phyloP scores from a whole-genome alignment of 1,284 basidiomycete species.

The Tremellales sp. region DNA sequence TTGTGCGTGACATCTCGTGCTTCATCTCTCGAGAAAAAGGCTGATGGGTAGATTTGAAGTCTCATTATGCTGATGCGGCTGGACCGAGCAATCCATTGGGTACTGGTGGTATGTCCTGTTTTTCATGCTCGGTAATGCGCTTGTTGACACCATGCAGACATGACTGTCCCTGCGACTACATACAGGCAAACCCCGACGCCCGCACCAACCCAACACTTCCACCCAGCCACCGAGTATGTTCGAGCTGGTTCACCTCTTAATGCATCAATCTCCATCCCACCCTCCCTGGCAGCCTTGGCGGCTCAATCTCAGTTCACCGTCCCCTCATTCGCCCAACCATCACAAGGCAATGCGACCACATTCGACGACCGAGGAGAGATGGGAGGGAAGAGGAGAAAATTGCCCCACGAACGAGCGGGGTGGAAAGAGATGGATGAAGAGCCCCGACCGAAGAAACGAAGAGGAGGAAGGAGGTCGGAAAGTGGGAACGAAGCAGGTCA shows the following conservation, averaged over 20 bases:
- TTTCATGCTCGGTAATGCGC: too few relatives aligned
- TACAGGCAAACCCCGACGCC: too few relatives aligned
- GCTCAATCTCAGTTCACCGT: constrained; percentile 1
- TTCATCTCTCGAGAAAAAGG: not conserved
- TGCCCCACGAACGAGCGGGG: constrained; percentile 39
- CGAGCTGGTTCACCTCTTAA: constrained; percentile 5
- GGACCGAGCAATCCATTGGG: too few relatives aligned
- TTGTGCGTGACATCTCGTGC: not conserved
- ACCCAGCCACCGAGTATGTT: not conserved
- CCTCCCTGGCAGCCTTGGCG: constrained; percentile 6
- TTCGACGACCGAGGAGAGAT: constrained; percentile 35
- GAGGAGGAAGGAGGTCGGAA: constrained; percentile 1
- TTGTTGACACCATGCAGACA: too few relatives aligned
- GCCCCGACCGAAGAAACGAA: constrained; percentile 7
- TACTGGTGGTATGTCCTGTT: not conserved
- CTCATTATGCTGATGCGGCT: not conserved
- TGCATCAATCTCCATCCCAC: constrained; percentile 10
- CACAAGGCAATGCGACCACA: constrained; percentile 3
- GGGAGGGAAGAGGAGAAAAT: constrained; percentile 43
- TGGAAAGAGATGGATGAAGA: constrained; percentile 42
- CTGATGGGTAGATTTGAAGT: not conserved
- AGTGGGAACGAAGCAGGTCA: not conserved
- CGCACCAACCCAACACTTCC: too few relatives aligned
- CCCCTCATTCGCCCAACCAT: constrained; percentile 1
- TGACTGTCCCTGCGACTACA: too few relatives aligned